Evolutionary conservation across 2,329 filamentous ascomycete genomes (phyloP).

Genomic region (Paecilomyces sp.): DNA sequence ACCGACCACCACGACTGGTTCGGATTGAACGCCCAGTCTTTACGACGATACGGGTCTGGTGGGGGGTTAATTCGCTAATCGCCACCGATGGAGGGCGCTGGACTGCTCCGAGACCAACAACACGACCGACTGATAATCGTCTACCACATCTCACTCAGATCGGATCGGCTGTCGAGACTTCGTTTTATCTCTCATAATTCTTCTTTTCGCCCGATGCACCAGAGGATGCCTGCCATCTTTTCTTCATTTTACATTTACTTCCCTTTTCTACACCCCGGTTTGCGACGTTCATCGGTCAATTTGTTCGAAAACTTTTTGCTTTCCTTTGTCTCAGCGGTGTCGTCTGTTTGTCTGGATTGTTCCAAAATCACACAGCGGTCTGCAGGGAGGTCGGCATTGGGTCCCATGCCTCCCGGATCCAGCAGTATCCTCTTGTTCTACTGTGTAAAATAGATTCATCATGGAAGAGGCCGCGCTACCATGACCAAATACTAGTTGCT

Average conservation of each 20-base stretch:
- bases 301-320: not conserved
- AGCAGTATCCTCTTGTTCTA: constrained; percentile 4
- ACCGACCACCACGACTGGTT: not conserved
- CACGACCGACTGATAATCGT: not conserved
- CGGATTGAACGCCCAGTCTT: not conserved
- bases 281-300: not conserved
- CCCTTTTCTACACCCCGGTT: not conserved
- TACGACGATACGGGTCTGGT: not conserved
- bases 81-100: not conserved
- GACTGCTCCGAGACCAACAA: not conserved
- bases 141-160: not conserved
- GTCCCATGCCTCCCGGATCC: constrained; percentile 1
- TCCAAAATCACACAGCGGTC: not conserved
- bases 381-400: not conserved
- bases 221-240: not conserved
- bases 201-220: not conserved
- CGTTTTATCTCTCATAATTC: not conserved
- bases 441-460: constrained; percentile 11
- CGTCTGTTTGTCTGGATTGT: not conserved
- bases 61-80: not conserved
- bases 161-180: not conserved
- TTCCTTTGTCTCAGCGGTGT: not conserved
- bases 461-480: not conserved
- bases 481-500: not conserved
- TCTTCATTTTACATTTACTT: not conserved